Base-by-base conservation (phyloP, 2,329 filamentous ascomycete genomes). In the Boeremia exigua region DNA sequence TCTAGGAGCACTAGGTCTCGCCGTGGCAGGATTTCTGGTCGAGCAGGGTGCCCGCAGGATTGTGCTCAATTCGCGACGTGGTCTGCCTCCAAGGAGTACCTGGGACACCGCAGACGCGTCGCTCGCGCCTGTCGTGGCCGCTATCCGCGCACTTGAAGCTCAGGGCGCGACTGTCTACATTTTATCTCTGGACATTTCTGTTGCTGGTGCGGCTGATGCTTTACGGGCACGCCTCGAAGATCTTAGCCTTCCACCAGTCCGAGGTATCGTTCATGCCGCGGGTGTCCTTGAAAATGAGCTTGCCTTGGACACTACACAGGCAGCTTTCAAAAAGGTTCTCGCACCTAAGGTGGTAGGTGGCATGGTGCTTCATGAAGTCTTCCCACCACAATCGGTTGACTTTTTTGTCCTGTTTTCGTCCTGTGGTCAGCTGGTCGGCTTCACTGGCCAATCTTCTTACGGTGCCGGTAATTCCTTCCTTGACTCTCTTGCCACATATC, bases 391-490 rank as follows among this genome's bases (percentile, higher is more conserved):
- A 27, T 42, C 37, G 12, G 37, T 49, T 15, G 46, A 49, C 46
- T 49, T 49, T 42, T 49, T 49, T 37, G 46, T 49, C 29, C 46
- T 49, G 10, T 49, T 49, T 28, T 49, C 46, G 7, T 49, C 46
- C 37, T 42, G 37, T 17, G 46, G 46, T n/a, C 46, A 49, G 14
- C 37, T 49, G 7, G 38, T 49, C 37, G 46, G 46, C 36, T 42
- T 40, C 19, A 40, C 46, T 32, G 37, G 46, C 28, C 63, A 66
- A 40, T 40, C 49, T 9, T 58, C 56, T 30, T 71, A 71, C 54
- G 63, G 54, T 25, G 57, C 66, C 33, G 66, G 57, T n/a, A 67
- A 67, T 53, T 49, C 64, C 4, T 71, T 62, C 52, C 27, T 63
- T 30, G 68, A 71, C 52, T 52, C 61, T 9, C 56, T 70, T 10